Base-by-base conservation (phyloP, 192 early-diverging fungal species). In the Phlyctochytrium planicorne region DNA sequence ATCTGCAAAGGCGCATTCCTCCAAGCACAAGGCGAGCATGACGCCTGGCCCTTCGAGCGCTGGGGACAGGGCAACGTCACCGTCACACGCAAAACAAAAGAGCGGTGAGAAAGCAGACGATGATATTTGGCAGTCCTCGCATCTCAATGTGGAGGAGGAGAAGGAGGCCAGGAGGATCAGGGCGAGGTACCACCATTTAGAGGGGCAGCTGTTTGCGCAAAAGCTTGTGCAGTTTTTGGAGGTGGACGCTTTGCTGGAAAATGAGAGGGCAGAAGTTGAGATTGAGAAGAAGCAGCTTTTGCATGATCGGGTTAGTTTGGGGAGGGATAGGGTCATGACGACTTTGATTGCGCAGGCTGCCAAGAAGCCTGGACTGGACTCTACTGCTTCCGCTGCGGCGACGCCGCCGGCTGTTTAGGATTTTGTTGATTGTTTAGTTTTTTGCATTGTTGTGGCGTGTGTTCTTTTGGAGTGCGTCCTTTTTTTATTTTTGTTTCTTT, bases 201-300 rank as follows among this genome's bases (percentile, higher is more conserved):
- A 96, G 70, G 75, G 94, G 60, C 85, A 83, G 74, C 93, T 93
- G 70, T 62, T 95, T 52, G 90, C 95, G 62, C 78, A 92, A 10
- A 95, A 95, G 73, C 82, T 95, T 81, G 76, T 82, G 60, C 90
- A 95, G 69, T 92, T 96, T 64, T 85, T 93, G 35, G 89, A 93
- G 69, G 65, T 95, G 61, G 94, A 94, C 68, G 76, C 72, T 20
- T 78, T 91, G 1, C 67, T 96, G 16, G 94, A 94, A 60, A 80
- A 80, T 27, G 94, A 96, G 75, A 79, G 88, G 67, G 78, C 80
- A 56, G 88, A 91, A 24, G 73, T 96, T 4, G 89, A 87, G 36
- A 67, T 69, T 1, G 84, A 90, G 67, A 78, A 85, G 2, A 76
- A 87, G 33, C 75, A 77, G 36, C 65, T 89, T 6, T 88, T 80